Evolutionary conservation across 2,329 filamentous ascomycete genomes (phyloP).

Genomic region (Clonostachys solani): DNA sequence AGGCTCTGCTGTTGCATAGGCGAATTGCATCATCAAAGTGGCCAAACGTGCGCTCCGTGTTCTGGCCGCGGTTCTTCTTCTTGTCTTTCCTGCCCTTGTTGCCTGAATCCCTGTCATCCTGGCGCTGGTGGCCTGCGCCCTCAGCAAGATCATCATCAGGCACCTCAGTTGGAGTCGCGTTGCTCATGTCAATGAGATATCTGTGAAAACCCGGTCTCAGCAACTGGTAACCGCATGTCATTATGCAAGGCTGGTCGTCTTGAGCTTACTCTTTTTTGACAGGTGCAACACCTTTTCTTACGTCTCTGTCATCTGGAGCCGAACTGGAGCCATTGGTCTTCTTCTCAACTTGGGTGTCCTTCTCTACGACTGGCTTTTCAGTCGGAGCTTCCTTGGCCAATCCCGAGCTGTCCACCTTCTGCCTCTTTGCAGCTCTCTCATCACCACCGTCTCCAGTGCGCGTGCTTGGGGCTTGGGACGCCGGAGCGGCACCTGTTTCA

Average conservation of each 20-base stretch:
- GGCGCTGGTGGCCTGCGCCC: slow-evolving; percentile 24
- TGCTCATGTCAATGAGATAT: slow-evolving; percentile 32
- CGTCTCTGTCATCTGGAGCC: slow-evolving; percentile 12
- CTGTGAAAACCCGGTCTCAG: slow-evolving; percentile 16
- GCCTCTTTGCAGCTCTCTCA: slow-evolving; percentile 52
- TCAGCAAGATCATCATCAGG: slow-evolving; percentile 45
- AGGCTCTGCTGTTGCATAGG: slow-evolving; percentile 71
- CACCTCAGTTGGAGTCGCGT: slow-evolving; percentile 4
- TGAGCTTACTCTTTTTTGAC: slow-evolving; percentile 66
- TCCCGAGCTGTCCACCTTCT: slow-evolving; percentile 41
- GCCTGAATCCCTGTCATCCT: slow-evolving; percentile 43
- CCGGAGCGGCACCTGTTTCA: no score
- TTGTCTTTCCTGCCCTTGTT: slow-evolving; percentile 31
- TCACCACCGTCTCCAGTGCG: slow-evolving; percentile 1
- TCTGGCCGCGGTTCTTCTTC: slow-evolving; percentile 61
- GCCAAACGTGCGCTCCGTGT: slow-evolving; percentile 78
- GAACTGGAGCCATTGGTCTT: slow-evolving; percentile 7
- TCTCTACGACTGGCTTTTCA: slow-evolving; percentile 6
- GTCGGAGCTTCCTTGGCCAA: slow-evolving; percentile 4
- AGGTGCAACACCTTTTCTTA: slow-evolving; percentile 51
- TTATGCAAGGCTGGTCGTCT: neutral
- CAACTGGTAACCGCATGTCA: slow-evolving; percentile 5
- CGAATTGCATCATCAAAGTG: slow-evolving; percentile 71
- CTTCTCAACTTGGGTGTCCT: slow-evolving; percentile 12
- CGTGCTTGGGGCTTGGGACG: no score